These are phyloP conservation scores for Trichoderma pleuroti DNA, from an alignment of 2,329 filamentous ascomycete genomes.

Conservation along the genomic window DNA sequence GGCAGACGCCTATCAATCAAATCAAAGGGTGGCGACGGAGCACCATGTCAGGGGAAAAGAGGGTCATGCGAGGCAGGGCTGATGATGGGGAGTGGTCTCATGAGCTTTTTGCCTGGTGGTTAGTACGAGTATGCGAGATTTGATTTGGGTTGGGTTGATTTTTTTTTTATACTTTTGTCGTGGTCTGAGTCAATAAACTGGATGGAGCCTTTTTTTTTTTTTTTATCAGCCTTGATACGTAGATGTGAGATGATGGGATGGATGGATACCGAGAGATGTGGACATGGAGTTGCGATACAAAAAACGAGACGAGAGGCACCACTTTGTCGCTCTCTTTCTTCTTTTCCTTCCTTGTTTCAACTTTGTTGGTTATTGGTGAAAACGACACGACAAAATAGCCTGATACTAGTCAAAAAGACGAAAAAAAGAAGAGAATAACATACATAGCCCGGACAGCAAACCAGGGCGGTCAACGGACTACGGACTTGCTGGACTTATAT, in stretches of 20 bases:
- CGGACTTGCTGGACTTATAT: constrained; percentile 6
- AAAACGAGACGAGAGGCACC: not conserved
- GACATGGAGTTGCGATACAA: not conserved
- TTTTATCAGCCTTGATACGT: not conserved
- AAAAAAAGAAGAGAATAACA: not conserved
- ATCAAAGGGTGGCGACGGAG: not conserved
- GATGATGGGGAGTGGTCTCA: constrained; percentile 6
- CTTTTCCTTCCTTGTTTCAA: not conserved
- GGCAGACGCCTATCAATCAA: not conserved
- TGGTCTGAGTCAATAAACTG: not conserved
- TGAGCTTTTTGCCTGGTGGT: too few species aligned
- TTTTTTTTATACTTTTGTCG: not conserved
- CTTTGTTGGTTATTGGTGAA: not conserved
- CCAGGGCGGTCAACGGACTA: not conserved
- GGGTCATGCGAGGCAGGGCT: constrained; percentile 7
- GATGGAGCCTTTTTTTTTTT: too few species aligned
- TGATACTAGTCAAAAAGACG: not conserved
- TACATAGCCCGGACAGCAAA: not conserved
- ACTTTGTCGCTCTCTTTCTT: not conserved
- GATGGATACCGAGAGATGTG: not conserved
- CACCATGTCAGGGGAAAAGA: constrained; percentile 6
- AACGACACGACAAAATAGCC: not conserved
- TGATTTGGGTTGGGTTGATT: not conserved
- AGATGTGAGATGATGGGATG: not conserved
- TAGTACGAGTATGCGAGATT: not conserved